Evolutionary conservation across 257 asterid species (phyloP).

Genomic region (Salvia hispanica): DNA sequence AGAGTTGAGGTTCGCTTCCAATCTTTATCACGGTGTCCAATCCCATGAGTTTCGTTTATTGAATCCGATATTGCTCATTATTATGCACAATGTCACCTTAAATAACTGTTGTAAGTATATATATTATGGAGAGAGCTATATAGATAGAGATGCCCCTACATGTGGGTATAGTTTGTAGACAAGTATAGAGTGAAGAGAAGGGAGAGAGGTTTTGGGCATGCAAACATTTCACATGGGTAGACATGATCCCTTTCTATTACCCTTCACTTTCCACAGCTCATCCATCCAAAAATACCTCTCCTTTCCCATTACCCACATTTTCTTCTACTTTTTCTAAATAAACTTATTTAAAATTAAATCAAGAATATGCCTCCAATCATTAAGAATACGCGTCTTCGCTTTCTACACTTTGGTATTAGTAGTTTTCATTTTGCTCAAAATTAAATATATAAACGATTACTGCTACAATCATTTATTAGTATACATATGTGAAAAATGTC

Average conservation of each 20-base stretch:
- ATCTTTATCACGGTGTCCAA: no score
- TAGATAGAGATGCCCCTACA: slow-evolving; percentile 44
- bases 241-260: slow-evolving; percentile 47
- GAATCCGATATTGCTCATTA: background rate
- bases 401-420: background rate
- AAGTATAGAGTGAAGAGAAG: slow-evolving; percentile 39
- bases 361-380: slow-evolving; percentile 16
- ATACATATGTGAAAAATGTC: no score
- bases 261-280: slow-evolving; percentile 68
- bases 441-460: background rate
- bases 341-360: no score
- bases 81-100: background rate
- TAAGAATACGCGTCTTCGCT: background rate
- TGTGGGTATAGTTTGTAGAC: slow-evolving; percentile 70
- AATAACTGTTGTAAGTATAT: background rate
- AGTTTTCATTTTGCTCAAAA: background rate
- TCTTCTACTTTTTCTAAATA: background rate
- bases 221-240: slow-evolving; percentile 74
- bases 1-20: no score
- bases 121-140: background rate
- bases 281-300: slow-evolving; percentile 37
- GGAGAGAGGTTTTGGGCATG: slow-evolving; percentile 40
- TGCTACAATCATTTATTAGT: no score
- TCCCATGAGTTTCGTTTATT: no score
- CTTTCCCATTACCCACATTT: slow-evolving; percentile 19